phyloP scores from a whole-genome alignment of 345 rosid genomes.

The Gossypium thurberi region DNA sequence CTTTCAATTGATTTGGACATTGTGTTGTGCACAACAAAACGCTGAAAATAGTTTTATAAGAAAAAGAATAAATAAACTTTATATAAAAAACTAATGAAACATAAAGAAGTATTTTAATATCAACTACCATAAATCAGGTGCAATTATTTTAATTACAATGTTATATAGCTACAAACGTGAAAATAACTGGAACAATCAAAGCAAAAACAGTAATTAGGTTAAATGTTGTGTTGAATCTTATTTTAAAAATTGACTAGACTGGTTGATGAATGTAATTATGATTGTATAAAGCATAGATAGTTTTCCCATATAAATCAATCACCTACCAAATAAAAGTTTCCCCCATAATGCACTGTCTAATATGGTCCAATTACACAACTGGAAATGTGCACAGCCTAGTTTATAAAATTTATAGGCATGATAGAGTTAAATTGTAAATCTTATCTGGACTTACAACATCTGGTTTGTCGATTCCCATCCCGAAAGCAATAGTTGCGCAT shows the following conservation, averaged over 20 bases:
- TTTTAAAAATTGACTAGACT: background rate
- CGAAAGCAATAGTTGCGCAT: conserved; percentile 90
- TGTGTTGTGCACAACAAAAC: conserved; percentile 82
- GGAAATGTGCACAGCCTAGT: conserved; percentile 2
- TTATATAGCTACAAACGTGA: background rate
- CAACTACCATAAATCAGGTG: conserved; percentile 1
- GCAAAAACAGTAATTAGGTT: background rate
- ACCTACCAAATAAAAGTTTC: background rate
- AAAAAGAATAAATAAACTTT: background rate
- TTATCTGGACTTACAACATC: conserved; percentile 66
- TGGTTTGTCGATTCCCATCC: conserved; percentile 97
- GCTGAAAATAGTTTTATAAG: conserved; percentile 30
- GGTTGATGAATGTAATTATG: background rate
- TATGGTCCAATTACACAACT: background rate
- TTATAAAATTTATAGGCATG: background rate
- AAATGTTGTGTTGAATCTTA: background rate
- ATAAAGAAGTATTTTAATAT: background rate
- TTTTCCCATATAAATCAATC: conserved; percentile 7
- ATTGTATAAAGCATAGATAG: background rate
- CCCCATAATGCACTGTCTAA: background rate
- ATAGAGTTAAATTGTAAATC: conserved; percentile 4
- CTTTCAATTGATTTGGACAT: conserved; percentile 91
- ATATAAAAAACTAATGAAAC: background rate
- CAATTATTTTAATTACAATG: background rate
- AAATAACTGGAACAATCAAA: no score